Conservation (phyloP, 805 yeast species). For the Wickerhamiella qilinensis region DNA sequence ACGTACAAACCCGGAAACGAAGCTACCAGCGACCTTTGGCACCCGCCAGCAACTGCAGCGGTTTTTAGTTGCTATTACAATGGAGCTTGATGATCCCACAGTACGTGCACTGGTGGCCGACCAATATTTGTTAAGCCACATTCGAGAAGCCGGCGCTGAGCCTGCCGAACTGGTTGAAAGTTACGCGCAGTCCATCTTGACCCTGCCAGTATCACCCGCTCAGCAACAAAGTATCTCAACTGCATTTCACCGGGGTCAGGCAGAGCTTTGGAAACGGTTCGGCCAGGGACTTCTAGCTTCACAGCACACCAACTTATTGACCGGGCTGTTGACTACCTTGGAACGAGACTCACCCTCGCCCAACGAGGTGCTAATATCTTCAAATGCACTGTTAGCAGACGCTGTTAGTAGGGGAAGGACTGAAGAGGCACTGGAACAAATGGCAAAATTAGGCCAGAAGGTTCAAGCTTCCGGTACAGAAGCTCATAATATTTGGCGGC, state of each 20-base stretch:
- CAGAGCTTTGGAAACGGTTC: neutral
- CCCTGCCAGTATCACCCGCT: neutral
- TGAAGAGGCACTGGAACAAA: neutral
- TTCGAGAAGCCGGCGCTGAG: slow-evolving; percentile 39
- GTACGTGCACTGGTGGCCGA: neutral
- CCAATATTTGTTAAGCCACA: slow-evolving; percentile 20
- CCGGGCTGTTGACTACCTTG: neutral
- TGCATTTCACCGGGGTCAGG: neutral
- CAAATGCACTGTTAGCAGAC: too few relatives aligned
- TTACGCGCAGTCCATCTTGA: neutral
- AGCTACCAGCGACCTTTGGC: neutral
- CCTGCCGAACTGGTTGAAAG: neutral
- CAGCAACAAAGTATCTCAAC: neutral
- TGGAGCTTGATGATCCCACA: neutral
- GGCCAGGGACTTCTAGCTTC: neutral
- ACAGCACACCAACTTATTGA: neutral
- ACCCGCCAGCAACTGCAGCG: neutral
- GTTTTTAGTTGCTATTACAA: neutral
- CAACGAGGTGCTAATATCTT: too few relatives aligned
- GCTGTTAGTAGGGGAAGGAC: too few relatives aligned
- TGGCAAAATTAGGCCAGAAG: neutral
- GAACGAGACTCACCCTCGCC: too few relatives aligned
- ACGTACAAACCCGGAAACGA: neutral
- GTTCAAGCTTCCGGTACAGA: neutral
- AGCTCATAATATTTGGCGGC: neutral